These are phyloP conservation scores for Helminthosporium solani DNA, from an alignment of 2,329 filamentous ascomycete genomes.

Conservation along the genomic window DNA sequence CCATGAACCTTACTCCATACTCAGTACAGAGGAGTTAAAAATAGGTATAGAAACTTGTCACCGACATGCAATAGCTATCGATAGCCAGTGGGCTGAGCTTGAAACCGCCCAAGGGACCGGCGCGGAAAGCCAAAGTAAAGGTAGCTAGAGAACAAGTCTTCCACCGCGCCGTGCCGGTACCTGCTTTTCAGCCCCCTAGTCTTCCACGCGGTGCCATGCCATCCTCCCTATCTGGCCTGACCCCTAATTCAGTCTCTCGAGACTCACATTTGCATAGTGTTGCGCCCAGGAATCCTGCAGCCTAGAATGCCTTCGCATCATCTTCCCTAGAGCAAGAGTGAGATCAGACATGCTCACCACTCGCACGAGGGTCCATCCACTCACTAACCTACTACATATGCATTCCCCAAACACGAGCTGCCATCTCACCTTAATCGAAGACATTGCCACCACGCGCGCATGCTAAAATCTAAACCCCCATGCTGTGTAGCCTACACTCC, in stretches of 20 bases:
- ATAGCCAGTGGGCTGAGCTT: too few species aligned
- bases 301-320: neutral
- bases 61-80: neutral
- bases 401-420: neutral
- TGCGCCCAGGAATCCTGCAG: neutral
- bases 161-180: neutral
- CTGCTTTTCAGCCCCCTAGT: slow-evolving; percentile 1
- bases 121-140: too few species aligned
- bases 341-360: neutral
- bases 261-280: too few species aligned
- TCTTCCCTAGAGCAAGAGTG: neutral
- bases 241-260: neutral
- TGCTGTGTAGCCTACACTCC: neutral
- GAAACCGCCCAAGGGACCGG: too few species aligned
- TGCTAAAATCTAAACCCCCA: neutral
- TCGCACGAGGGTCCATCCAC: too few species aligned
- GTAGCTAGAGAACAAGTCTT: neutral
- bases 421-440: neutral
- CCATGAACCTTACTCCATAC: neutral
- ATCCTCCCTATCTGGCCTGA: too few species aligned
- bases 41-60: neutral
- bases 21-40: neutral
- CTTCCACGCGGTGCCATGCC: neutral
- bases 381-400: neutral
- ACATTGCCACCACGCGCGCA: neutral